Conservation (phyloP, 176 grass and related monocot genomes). For the Cenchrus fungigraminus region DNA sequence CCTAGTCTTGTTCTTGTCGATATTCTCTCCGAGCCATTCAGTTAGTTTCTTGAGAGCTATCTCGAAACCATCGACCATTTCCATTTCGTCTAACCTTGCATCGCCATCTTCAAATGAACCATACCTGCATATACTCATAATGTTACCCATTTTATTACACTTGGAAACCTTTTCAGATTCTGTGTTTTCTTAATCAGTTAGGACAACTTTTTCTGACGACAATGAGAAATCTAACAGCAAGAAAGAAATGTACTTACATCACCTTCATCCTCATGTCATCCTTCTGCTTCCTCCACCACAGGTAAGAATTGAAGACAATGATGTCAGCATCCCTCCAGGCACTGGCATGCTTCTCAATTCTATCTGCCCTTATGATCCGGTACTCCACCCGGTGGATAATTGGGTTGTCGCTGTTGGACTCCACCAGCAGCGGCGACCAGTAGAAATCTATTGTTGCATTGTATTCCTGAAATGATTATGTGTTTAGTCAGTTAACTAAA, state of each 20-base stretch:
- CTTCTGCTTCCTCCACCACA: constrained; percentile 94
- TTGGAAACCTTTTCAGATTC: no score
- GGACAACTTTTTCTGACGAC: no score
- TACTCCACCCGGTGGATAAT: constrained; percentile 72
- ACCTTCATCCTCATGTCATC: constrained; percentile 83
- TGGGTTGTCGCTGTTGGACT: constrained; percentile 89
- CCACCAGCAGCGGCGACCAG: constrained; percentile 83
- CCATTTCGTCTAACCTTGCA: no score
- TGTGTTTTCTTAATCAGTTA: no score
- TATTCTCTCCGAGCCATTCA: no score
- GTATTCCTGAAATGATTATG: constrained; percentile 59
- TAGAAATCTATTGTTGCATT: constrained; percentile 94
- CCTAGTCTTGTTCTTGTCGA: constrained; percentile 1
- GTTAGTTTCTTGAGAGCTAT: no score
- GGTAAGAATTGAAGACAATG: constrained; percentile 92
- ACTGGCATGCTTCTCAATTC: constrained; percentile 71
- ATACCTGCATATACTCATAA: no score
- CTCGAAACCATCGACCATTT: no score
- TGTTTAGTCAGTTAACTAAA: background rate
- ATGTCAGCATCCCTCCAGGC: constrained; percentile 74
- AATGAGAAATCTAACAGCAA: no score
- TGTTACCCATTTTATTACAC: no score
- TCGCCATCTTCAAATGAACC: no score
- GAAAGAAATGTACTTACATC: constrained; percentile 65
- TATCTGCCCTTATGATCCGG: constrained; percentile 72